Percentiles rank a stretch among this genome's conserved stretches.
Conservation (phyloP, 1,139 yeast genomes). For the Saccharomyces hybrid region DNA sequence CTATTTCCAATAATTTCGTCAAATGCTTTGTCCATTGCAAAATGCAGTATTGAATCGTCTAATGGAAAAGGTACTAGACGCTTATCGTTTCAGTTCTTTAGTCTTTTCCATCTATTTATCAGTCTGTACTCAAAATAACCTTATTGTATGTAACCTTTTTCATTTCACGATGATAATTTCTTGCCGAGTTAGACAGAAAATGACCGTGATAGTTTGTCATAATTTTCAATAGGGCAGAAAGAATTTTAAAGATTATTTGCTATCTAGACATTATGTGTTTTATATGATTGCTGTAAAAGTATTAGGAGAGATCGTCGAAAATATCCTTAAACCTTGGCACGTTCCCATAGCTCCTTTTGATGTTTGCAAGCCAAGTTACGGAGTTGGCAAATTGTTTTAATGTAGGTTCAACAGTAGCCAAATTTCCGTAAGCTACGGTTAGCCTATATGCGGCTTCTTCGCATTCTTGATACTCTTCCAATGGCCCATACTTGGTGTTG, state of each 20-base stretch:
- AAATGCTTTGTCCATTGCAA: neutral
- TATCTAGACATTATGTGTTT: neutral
- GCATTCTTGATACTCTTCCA: constrained; percentile 26
- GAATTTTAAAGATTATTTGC: neutral
- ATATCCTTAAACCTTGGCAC: constrained; percentile 21
- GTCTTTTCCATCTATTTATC: neutral
- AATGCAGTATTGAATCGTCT: neutral
- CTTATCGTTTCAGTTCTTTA: neutral
- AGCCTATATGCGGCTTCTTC: constrained; percentile 56
- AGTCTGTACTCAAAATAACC: neutral
- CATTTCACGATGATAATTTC: neutral
- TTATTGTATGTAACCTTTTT: neutral
- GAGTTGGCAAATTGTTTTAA: constrained; percentile 29
- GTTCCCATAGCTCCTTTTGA: constrained; percentile 17
- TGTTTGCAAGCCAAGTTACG: constrained; percentile 25
- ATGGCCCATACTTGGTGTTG: constrained; percentile 23
- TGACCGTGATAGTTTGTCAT: neutral
- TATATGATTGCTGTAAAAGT: neutral
- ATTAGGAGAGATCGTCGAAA: constrained; percentile 15
- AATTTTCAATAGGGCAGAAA: neutral
- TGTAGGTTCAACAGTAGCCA: constrained; percentile 30
- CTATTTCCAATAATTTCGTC: neutral
- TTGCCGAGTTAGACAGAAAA: neutral
- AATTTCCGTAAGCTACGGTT: constrained; percentile 47
- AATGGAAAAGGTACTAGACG: neutral